These are phyloP conservation scores for Perkinsus olseni DNA, from an alignment of 169 alveolate genomes.

Conservation along the genomic window DNA sequence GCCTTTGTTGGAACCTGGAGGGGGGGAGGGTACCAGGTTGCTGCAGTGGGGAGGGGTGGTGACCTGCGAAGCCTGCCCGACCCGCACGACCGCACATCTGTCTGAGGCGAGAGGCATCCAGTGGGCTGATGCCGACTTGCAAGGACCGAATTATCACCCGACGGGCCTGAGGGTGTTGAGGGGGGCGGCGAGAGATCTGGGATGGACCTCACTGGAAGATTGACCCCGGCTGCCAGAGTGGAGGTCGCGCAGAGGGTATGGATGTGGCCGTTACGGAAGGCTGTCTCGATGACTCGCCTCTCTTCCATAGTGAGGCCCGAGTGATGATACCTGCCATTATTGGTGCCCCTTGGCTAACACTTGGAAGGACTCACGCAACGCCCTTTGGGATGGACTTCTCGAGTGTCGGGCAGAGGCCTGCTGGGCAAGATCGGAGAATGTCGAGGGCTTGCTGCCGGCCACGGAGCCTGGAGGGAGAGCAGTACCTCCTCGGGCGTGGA, in stretches of 20 bases:
- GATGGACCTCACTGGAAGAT: slow-evolving; percentile 33
- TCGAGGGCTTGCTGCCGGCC: neutral
- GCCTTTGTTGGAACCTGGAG: neutral
- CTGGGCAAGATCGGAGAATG: neutral
- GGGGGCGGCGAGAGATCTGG: neutral
- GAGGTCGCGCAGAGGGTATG: slow-evolving; percentile 50
- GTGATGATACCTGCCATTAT: slow-evolving; percentile 37
- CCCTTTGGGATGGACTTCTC: slow-evolving; percentile 23
- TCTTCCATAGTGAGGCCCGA: slow-evolving; percentile 43
- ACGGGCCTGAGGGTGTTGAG: slow-evolving; percentile 21
- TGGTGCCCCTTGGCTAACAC: neutral
- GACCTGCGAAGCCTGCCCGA: slow-evolving; percentile 33
- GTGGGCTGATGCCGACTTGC: slow-evolving; percentile 34
- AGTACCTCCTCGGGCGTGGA: neutral
- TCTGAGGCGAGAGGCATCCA: slow-evolving; percentile 32
- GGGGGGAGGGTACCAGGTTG: too few species aligned
- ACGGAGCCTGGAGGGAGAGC: neutral
- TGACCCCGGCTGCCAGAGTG: slow-evolving; percentile 65
- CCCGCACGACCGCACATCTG: slow-evolving; percentile 66
- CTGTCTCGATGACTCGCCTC: slow-evolving; percentile 39
- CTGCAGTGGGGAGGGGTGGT: neutral
- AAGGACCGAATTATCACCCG: slow-evolving; percentile 47
- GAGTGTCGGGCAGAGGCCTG: neutral
- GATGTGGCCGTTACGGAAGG: slow-evolving; percentile 34
- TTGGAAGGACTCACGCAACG: slow-evolving; percentile 19